Evolutionary conservation across 2,329 filamentous ascomycete species (phyloP).

Genomic region (Aureobasidium melanogenum): DNA sequence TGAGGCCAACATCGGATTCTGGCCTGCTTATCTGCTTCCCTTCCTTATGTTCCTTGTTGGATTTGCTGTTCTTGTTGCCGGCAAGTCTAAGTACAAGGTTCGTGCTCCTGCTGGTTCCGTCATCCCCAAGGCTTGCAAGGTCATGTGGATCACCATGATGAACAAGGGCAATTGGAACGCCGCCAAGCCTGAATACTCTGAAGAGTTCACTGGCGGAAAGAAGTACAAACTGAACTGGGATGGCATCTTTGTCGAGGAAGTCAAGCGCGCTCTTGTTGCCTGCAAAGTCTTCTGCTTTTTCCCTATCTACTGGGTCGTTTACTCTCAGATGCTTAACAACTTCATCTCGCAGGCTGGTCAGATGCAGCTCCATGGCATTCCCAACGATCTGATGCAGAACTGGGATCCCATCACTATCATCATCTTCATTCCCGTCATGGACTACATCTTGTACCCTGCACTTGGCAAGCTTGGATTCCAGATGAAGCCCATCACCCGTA

Average conservation of each 20-base stretch:
- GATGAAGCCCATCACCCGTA: constrained; percentile 42
- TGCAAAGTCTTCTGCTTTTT: constrained; percentile 58
- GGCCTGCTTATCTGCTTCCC: constrained; percentile 54
- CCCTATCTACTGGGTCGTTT: constrained; percentile 39
- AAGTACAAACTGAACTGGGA: constrained; percentile 48
- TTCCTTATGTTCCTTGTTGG: constrained; percentile 56
- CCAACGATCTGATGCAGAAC: constrained; percentile 41
- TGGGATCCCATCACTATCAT: constrained; percentile 39
- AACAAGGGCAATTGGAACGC: constrained; percentile 46
- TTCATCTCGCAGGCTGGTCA: constrained; percentile 40
- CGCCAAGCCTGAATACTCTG: constrained; percentile 58
- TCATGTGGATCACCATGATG: constrained; percentile 47
- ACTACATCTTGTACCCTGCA: constrained; percentile 37
- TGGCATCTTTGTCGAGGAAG: constrained; percentile 62
- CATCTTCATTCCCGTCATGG: constrained; percentile 38
- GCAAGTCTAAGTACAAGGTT: constrained; percentile 29
- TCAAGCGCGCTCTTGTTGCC: constrained; percentile 56
- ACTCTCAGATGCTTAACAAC: constrained; percentile 30
- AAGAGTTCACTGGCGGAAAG: constrained; percentile 36
- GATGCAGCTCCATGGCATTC: constrained; percentile 38
- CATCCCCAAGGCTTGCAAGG: constrained; percentile 57
- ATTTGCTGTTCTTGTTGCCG: constrained; percentile 43
- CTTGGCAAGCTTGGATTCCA: constrained; percentile 33
- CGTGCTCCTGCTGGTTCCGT: constrained; percentile 52
- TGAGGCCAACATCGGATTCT: constrained; percentile 59